Conservation (phyloP, 2,329 filamentous ascomycete species). For the Talaromyces sp. region DNA sequence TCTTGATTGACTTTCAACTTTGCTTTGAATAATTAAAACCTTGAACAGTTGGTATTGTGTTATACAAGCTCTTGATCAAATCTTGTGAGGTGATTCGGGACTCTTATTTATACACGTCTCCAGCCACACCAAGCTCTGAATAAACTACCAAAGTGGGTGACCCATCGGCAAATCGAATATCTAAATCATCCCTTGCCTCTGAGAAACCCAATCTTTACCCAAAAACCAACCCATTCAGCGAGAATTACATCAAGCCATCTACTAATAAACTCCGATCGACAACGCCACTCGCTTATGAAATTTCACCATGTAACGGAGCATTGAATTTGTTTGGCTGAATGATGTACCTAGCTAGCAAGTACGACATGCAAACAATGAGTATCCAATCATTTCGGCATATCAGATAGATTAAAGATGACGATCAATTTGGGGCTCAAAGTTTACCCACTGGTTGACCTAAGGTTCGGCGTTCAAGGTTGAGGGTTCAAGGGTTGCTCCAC, state of each 20-base stretch:
- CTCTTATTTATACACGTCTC: background rate
- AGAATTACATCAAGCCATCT: background rate
- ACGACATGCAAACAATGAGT: background rate
- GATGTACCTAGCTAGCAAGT: background rate
- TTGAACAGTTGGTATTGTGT: no score
- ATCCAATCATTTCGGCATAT: slow-evolving; percentile 2
- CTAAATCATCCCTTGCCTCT: background rate
- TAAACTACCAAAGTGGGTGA: background rate
- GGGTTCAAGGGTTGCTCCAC: background rate
- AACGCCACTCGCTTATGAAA: slow-evolving; percentile 8
- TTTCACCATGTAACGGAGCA: background rate
- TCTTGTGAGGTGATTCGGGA: background rate
- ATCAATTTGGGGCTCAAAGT: background rate
- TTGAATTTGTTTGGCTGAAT: background rate
- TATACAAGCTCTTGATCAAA: no score
- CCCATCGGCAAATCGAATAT: background rate
- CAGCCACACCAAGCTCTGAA: background rate
- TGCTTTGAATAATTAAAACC: no score
- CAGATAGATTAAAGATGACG: background rate
- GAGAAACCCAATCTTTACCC: background rate
- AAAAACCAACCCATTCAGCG: background rate
- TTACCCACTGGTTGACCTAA: background rate
- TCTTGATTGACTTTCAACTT: background rate
- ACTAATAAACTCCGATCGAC: background rate
- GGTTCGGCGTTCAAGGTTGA: background rate